Evolutionary conservation across 108 stramenopile genomes (phyloP).

Genomic region (Craspedostauros australis): DNA sequence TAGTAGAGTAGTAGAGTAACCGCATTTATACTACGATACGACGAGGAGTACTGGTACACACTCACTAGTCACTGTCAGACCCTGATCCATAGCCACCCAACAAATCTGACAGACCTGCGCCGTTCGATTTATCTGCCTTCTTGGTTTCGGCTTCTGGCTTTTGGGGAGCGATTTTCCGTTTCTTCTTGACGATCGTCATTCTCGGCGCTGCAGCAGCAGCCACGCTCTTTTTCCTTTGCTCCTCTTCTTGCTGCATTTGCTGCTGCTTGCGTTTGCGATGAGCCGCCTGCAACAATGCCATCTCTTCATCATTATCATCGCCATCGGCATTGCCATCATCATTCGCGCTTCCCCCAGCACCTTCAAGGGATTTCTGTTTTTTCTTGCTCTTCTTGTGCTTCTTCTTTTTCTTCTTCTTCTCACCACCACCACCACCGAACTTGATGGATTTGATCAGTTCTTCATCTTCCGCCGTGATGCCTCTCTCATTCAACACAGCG

Average conservation of each 20-base stretch:
- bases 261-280: not conserved
- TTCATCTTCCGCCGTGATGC: conserved; percentile 71
- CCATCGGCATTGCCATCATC: conserved; percentile 45
- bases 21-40: not conserved
- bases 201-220: conserved; percentile 9
- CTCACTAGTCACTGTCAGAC: conserved; percentile 48
- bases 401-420: conserved; percentile 3
- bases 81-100: conserved; percentile 62
- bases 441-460: conserved; percentile 61
- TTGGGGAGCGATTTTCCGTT: no score
- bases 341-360: not conserved
- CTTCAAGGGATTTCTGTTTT: not conserved
- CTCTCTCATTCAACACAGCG: conserved; percentile 55
- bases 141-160: no score
- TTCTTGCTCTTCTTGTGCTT: conserved; percentile 2
- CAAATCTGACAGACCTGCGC: conserved; percentile 41
- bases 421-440: conserved; percentile 58
- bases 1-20: not conserved
- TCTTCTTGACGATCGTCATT: conserved; percentile 41
- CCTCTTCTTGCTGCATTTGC: conserved; percentile 31
- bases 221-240: conserved; percentile 37
- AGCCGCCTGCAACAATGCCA: not conserved
- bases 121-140: conserved; percentile 4
- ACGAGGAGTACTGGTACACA: not conserved
- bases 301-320: conserved; percentile 37